These are phyloP conservation scores for Bathelium albidoporum DNA, from an alignment of 495 filamentous ascomycete species.

Conservation along the genomic window DNA sequence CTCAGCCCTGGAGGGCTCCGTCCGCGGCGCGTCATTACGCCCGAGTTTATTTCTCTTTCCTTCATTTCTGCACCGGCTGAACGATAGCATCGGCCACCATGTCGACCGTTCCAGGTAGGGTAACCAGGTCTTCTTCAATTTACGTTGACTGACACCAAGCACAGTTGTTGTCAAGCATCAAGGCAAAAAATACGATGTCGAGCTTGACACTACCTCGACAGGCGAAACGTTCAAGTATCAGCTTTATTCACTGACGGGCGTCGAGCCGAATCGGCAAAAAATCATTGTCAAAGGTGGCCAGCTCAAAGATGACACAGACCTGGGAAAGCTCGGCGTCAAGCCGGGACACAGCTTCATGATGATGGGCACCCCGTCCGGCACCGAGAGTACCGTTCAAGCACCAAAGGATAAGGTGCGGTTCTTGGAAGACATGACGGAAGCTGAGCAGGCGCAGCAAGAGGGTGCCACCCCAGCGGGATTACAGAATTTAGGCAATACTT, in stretches of 20 bases:
- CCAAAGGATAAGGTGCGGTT: slow-evolving; percentile 82
- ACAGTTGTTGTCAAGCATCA: slow-evolving; percentile 88
- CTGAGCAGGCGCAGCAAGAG: slow-evolving; percentile 69
- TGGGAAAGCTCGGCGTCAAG: slow-evolving; percentile 76
- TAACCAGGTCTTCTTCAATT: slow-evolving; percentile 20
- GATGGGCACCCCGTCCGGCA: slow-evolving; percentile 78
- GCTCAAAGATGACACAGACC: slow-evolving; percentile 86
- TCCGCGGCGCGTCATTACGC: neutral
- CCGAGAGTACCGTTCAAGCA: slow-evolving; percentile 47
- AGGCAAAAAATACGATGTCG: slow-evolving; percentile 87
- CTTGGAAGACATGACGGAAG: slow-evolving; percentile 95
- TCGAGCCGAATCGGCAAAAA: slow-evolving; percentile 94
- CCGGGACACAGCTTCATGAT: slow-evolving; percentile 85
- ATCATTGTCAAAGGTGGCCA: slow-evolving; percentile 87
- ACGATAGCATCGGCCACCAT: no score
- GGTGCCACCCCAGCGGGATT: slow-evolving; percentile 83
- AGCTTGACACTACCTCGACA: slow-evolving; percentile 71
- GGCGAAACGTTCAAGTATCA: slow-evolving; percentile 94
- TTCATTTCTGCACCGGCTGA: neutral
- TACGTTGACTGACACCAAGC: slow-evolving; percentile 11
- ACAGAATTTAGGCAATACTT: slow-evolving; percentile 91
- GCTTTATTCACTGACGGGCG: slow-evolving; percentile 86
- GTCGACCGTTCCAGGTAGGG: no score
- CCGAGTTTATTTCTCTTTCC: neutral
- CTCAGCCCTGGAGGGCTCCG: neutral